phyloP scores from a whole-genome alignment of 148 eudicot genomes.

The Limonium bicolor region DNA sequence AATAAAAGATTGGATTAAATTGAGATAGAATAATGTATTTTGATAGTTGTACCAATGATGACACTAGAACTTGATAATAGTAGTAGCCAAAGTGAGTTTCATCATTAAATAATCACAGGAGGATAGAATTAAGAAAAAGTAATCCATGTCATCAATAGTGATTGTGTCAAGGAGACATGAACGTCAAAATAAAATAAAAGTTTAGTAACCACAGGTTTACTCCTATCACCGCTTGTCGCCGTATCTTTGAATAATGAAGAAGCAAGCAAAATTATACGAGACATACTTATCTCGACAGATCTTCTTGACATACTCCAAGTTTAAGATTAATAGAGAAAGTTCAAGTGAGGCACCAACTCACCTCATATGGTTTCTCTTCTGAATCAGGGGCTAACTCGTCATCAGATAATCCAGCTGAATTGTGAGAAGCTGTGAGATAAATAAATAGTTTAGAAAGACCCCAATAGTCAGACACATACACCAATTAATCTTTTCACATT shows the following conservation, averaged over 20 bases:
- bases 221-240: background rate
- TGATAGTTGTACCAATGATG: too few relatives aligned
- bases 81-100: background rate
- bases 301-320: too few relatives aligned
- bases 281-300: background rate
- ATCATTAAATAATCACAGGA: background rate
- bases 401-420: conserved; percentile 21
- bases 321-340: background rate
- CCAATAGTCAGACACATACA: too few relatives aligned
- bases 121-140: background rate
- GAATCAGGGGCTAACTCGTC: conserved; percentile 26
- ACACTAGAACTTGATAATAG: too few relatives aligned
- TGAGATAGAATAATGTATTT: background rate
- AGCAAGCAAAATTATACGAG: background rate
- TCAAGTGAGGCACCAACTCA: conserved; percentile 5
- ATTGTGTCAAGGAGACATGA: too few relatives aligned
- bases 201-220: background rate
- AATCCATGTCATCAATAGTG: too few relatives aligned
- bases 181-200: background rate
- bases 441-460: background rate
- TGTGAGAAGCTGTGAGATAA: conserved; percentile 29
- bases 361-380: conserved; percentile 48
- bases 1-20: background rate
- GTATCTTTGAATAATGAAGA: background rate
- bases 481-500: too few relatives aligned